Percentiles rank a stretch among this genome's conserved stretches.
Evolutionary conservation across 345 rosid species (phyloP).

Genomic region (Hibiscus mutabilis): DNA sequence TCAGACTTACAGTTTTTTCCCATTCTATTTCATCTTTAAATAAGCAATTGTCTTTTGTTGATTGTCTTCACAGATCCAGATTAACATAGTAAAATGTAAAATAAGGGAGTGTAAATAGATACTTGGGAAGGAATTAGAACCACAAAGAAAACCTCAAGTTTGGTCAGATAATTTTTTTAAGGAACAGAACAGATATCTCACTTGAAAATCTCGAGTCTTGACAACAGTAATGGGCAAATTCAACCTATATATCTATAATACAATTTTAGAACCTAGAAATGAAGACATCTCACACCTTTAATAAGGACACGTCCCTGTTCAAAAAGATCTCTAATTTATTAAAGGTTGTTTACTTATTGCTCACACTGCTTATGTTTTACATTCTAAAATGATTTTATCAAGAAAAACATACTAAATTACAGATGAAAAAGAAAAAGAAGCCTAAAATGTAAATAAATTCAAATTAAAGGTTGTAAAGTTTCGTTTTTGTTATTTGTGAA

Average conservation of each 20-base stretch:
- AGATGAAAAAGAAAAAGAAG: background rate
- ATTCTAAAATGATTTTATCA: background rate
- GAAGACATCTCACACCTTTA: background rate
- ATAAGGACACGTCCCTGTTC: background rate
- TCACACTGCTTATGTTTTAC: background rate
- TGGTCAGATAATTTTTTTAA: background rate
- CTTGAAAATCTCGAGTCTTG: background rate
- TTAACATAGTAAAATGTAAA: background rate
- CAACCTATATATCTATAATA: background rate
- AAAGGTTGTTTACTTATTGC: background rate
- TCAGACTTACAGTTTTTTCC: background rate
- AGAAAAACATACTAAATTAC: background rate
- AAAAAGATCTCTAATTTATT: background rate
- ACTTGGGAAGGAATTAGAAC: background rate
- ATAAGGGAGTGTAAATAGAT: background rate
- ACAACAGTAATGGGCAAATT: background rate
- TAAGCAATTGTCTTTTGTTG: background rate
- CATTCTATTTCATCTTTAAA: constrained; percentile 2
- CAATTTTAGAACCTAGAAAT: background rate
- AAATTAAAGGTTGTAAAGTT: background rate
- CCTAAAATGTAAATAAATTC: background rate
- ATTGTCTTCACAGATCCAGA: background rate
- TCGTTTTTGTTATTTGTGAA: background rate
- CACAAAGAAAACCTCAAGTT: background rate
- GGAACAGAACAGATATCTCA: background rate